Evolutionary conservation across 192 early-diverging fungal species (phyloP), one percentile per base, ranked within the genome.

Genomic region (Backusella psychrophila): DNA sequence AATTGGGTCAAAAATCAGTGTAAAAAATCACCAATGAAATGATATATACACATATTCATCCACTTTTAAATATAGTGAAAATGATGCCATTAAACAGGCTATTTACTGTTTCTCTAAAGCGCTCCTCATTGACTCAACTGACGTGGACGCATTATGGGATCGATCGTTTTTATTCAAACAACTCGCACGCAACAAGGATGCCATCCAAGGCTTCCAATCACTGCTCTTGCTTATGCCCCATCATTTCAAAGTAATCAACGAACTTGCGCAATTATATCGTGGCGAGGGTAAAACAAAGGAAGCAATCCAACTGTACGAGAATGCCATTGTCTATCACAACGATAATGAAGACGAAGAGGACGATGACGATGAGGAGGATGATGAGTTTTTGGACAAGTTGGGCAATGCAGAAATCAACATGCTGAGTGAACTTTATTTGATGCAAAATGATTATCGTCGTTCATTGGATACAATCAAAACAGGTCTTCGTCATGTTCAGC

Each of bases 361-460:
- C 19, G 65, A 73, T 1, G 81, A 79, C 1, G 82, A 78, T 17
- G 85, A 82, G 74, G 79, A 78, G 12, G 86, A 84, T 11, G 53
- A 74, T 14, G 80, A 78, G 3, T 82, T 80, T 38, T 78, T 74
- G 75, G 81, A 80, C 79, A 75, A 85, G 31, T 84, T 96, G 75
- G 85, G 94, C 73, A 95, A 90, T 78, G 88, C 95, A 39, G 96
- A 97, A 69, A 77, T 99, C 34, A 93, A 96, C 80, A 94, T 95
- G 84, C 80, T 97, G 65, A 90, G 91, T 41, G 96, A 98, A 75
- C 81, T 98, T 14, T 96, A 96, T 70, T 87, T 98, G 19, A 87
- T 94, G 72, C 81, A 86, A 34, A 87, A 88, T 44, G 93, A 96
- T 71, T 96, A 94, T 77, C 91, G 93, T 56, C 86, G 87, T 56